A percentile compares a stretch with the other conserved stretches of the same genome.
These are phyloP conservation scores for Cercospora zeina DNA, from an alignment of 2,329 filamentous ascomycete genomes.

Conservation along the genomic window DNA sequence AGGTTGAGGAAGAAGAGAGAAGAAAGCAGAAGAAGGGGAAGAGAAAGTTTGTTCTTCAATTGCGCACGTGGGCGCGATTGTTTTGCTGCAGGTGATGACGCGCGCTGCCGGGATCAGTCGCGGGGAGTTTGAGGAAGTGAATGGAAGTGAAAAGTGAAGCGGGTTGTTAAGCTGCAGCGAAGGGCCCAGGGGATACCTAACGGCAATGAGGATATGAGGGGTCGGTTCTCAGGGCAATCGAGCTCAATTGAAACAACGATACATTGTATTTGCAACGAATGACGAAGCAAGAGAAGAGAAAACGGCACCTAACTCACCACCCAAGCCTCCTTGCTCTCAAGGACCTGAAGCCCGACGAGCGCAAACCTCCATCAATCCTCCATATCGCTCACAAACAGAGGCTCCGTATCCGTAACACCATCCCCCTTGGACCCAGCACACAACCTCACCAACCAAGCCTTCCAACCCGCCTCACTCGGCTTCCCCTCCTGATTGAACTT, in stretches of 20 bases:
- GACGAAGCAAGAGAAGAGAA: too few species aligned
- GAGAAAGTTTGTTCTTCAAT: background rate
- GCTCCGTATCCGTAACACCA: background rate
- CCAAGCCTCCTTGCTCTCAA: background rate
- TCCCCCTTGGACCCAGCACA: background rate
- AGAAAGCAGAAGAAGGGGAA: background rate
- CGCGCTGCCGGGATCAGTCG: background rate
- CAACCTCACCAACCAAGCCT: background rate
- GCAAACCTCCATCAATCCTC: background rate
- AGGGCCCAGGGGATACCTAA: too few species aligned
- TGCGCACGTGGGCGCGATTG: background rate
- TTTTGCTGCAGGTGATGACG: background rate
- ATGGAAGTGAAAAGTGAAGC: slow-evolving; percentile 1
- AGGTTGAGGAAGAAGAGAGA: background rate
- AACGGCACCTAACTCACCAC: background rate
- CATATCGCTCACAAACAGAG: background rate
- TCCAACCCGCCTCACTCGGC: background rate
- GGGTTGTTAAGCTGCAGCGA: background rate
- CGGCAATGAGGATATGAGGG: too few species aligned
- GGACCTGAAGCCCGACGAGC: background rate
- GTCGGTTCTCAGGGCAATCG: too few species aligned
- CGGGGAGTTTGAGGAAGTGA: background rate
- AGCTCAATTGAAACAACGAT: too few species aligned
- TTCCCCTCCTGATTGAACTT: slow-evolving; percentile 2
- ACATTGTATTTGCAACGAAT: too few species aligned